Percentiles rank a stretch among this genome's conserved stretches.
phyloP scores from a whole-genome alignment of 2,329 filamentous ascomycete genomes.

The Beauveria sp. region DNA sequence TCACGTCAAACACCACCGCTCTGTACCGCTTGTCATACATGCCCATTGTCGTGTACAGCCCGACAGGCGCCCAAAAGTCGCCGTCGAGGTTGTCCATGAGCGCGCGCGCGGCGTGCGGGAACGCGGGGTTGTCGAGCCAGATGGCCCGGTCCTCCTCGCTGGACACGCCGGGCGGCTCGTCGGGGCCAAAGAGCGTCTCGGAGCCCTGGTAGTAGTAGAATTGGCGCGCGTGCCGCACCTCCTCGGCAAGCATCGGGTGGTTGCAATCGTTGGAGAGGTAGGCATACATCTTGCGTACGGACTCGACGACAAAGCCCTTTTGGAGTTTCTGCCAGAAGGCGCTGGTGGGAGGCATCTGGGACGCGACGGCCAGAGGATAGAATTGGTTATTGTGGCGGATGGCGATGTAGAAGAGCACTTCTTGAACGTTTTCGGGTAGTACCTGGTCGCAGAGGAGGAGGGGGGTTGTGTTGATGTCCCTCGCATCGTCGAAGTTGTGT shows the following conservation, averaged over 20 bases:
- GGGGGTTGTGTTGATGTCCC: no score
- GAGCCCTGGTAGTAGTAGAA: neutral
- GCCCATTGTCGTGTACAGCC: neutral
- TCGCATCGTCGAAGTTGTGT: neutral
- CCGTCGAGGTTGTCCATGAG: neutral
- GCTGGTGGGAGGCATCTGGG: neutral
- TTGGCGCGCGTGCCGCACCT: neutral
- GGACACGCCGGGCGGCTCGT: neutral
- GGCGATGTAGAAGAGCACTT: neutral
- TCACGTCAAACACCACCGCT: neutral
- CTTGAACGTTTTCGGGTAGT: neutral
- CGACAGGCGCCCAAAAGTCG: neutral
- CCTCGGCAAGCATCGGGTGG: neutral
- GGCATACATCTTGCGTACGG: neutral
- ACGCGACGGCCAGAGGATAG: neutral
- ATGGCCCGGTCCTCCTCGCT: neutral
- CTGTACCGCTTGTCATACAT: neutral
- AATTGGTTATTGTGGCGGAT: neutral
- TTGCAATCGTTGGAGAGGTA: neutral
- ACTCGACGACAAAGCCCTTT: neutral
- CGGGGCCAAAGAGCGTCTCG: neutral
- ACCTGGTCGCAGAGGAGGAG: neutral
- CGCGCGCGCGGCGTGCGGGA: neutral
- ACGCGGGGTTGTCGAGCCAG: neutral
- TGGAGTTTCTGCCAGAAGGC: neutral